Evolutionary conservation across 768 basidiomycete species (phyloP), one percentile per base, ranked within the genome.

Genomic region (Phylloporus scabripes): DNA sequence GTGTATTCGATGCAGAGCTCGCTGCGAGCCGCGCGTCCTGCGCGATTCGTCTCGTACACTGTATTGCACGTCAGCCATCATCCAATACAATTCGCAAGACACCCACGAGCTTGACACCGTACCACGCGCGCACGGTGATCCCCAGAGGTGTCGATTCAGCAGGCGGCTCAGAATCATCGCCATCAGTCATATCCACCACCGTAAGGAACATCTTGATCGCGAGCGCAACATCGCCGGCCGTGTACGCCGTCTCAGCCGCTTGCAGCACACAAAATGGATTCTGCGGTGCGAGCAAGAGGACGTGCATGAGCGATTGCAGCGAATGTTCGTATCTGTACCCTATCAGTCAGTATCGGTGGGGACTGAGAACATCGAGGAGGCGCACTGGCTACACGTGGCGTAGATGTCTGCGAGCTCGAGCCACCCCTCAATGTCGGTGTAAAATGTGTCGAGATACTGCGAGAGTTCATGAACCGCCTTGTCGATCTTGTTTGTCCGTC

Each of bases 341-440:
- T 12, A 24, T 17, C 26, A 9, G 20, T 56, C 32, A 59, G 54
- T 5, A 11, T 31, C 31, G 23, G 17, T 26, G 15, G n/a, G 15
- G 9, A 10, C 28, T 8, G 28, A 12, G 29, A 11, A 38, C 10
- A 14, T 7, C 15, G 37, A 7, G 29, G 11, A 50, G 3, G 70
- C 87, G 45, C 53, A 92, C 89, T 87, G 83, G 56, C 81, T 80
- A 57, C 84, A 82, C 10, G 79, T 74, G 5, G 82, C 72, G 57
- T 95, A 91, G 4, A 90, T 78, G 59, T 88, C 85, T 0, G 88
- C 83, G 20, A 96, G 79, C 63, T 93, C 86, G 15, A 88, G 68
- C 92, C 93, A 95, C 10, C 80, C 91, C 56, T 93, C 90, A 12
- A 85, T 72, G 55, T 96, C 93, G 18, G 82, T 81, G 63, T 95